A percentile compares a stretch with the other conserved stretches of the same genome.
Conservation (phyloP, 1,139 yeast genomes). For the Geotrichum restrictum region DNA sequence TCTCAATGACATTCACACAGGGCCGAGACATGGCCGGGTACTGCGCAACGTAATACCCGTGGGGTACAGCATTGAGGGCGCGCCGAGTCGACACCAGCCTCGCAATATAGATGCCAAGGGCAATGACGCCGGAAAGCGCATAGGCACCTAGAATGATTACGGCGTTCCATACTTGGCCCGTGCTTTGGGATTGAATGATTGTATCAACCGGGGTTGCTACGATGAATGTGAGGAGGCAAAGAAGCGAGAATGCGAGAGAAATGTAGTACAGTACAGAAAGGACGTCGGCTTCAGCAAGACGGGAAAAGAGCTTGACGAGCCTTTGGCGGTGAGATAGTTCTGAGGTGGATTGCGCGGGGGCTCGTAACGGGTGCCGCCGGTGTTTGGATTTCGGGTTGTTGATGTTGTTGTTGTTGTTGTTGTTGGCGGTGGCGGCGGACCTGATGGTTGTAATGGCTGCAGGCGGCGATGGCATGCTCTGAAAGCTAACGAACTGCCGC, state of each 20-base stretch:
- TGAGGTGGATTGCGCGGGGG: background rate
- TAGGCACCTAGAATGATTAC: slow-evolving; percentile 73
- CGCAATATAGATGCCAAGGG: slow-evolving; percentile 46
- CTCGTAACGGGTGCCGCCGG: background rate
- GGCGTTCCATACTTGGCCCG: slow-evolving; percentile 59
- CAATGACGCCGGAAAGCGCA: slow-evolving; percentile 53
- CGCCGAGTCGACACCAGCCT: slow-evolving; percentile 59
- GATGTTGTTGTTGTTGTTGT: too few relatives aligned
- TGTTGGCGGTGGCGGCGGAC: background rate
- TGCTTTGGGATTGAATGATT: slow-evolving; percentile 58
- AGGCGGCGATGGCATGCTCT: background rate
- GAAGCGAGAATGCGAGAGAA: slow-evolving; percentile 50
- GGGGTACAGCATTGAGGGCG: slow-evolving; percentile 69
- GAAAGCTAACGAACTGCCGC: background rate
- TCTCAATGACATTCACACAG: slow-evolving; percentile 44
- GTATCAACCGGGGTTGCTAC: slow-evolving; percentile 74
- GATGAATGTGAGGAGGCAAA: slow-evolving; percentile 53
- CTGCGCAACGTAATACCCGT: slow-evolving; percentile 62
- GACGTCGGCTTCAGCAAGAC: background rate
- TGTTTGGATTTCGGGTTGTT: background rate
- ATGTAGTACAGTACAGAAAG: slow-evolving; percentile 42
- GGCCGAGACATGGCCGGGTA: slow-evolving; percentile 58
- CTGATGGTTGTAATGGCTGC: background rate
- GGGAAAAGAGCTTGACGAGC: background rate
- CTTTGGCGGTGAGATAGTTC: background rate